Evolutionary conservation across 257 asterid genomes (phyloP), one percentile per base, ranked within the genome.

Genomic region (Salvia rosmarinus): DNA sequence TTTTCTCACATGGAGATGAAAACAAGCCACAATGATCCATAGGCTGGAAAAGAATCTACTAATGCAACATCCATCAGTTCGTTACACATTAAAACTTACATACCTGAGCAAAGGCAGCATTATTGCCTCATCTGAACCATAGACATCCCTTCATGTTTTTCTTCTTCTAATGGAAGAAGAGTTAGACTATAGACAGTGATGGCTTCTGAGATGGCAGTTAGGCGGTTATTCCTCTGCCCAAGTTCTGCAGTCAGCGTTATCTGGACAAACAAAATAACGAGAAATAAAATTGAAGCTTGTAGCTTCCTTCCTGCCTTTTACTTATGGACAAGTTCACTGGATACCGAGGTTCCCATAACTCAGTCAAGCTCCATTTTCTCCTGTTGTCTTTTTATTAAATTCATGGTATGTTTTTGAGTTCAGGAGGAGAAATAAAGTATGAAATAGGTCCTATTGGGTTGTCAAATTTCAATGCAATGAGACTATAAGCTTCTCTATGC

Each of bases 121-220:
- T 5, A 11, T 10, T 10, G 51, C 30, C 17, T 62, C 51, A 37
- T 19, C 12, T 37, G 35, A 62, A 19, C 52, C 68, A 19, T 25
- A 50, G 10, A 19, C 17, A 10, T 35, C 58, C 35, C 63, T 39
- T 42, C 3, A 2, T 67, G 10, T 4, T 55, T 68, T 55, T 55
- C 43, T 20, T 68, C 42, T 68, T 35, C 20, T 25, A 54, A 9
- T 14, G n/a, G 65, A 67, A 34, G 9, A 67, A 50, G 62, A 50
- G 17, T 32, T 51, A 32, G 35, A 51, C 39, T 51, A 3, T 51
- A 8, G 51, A 67, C 12, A 47, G 16, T 19, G 73, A 67, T 32
- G 43, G 35, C 14, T 28, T 50, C 55, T 8, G 9, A 11, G 51
- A 23, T 61, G 23, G 50, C 30, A 61, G 67, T 61, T 35, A 10